Conservation (phyloP, 257 asterid genomes). For the Cynanchum wilfordii region DNA sequence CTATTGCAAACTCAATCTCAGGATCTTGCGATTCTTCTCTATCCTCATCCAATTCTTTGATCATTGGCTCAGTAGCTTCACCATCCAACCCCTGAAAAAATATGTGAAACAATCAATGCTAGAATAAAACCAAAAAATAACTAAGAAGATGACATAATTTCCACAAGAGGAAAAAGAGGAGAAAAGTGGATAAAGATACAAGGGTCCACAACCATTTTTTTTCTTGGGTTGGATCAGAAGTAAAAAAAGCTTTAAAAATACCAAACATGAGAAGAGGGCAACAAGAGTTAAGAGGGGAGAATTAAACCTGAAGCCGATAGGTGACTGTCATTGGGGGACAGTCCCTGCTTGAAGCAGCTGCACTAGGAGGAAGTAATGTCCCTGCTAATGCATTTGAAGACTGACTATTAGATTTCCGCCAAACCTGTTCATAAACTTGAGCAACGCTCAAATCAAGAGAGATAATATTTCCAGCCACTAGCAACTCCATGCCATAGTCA, state of each 20-base stretch:
- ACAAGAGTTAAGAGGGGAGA: conserved; percentile 4
- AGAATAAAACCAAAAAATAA: conserved; percentile 3
- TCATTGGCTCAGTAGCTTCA: conserved; percentile 99
- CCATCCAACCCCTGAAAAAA: conserved; percentile 89
- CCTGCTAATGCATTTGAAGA: conserved; percentile 63
- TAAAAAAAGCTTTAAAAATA: neutral
- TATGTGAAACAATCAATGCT: conserved; percentile 22
- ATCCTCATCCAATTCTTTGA: conserved; percentile 96
- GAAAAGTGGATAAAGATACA: neutral
- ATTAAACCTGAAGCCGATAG: conserved; percentile 87
- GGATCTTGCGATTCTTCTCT: conserved; percentile 99
- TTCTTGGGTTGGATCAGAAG: neutral
- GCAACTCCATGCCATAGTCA: conserved; percentile 96
- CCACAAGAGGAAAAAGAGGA: neutral
- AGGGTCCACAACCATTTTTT: no score
- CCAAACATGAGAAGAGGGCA: conserved; percentile 3
- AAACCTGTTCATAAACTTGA: conserved; percentile 92
- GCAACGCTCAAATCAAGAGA: conserved; percentile 92
- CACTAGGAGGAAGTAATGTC: conserved; percentile 55
- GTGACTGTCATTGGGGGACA: conserved; percentile 97
- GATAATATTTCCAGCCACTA: conserved; percentile 91
- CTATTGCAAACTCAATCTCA: conserved; percentile 94
- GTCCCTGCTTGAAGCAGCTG: conserved; percentile 68
- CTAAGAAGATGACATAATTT: neutral
- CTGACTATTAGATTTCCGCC: conserved; percentile 89